Evolutionary conservation across 2,329 filamentous ascomycete species (phyloP).

Genomic region (Claviceps pusilla): DNA sequence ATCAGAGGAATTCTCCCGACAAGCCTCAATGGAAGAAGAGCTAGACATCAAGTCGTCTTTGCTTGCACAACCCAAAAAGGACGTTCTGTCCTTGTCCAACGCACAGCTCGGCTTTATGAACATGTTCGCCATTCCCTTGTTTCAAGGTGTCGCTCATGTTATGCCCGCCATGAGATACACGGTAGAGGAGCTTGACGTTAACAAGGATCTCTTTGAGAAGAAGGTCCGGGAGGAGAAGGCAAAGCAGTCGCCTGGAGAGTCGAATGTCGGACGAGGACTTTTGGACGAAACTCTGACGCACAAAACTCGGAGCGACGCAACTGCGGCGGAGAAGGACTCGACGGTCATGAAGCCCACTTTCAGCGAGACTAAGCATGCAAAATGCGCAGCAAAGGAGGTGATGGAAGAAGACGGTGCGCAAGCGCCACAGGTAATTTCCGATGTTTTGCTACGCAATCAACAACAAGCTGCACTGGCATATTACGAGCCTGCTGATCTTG

Average conservation of each 20-base stretch:
- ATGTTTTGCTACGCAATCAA: slow-evolving; percentile 11
- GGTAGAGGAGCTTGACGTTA: slow-evolving; percentile 64
- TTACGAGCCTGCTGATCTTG: slow-evolving; percentile 4
- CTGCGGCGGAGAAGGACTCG: slow-evolving; percentile 15
- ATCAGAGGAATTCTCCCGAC: slow-evolving; percentile 89
- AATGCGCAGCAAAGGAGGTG: slow-evolving; percentile 8
- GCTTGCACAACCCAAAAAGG: slow-evolving; percentile 70
- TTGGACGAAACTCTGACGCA: slow-evolving; percentile 30
- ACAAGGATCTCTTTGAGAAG: slow-evolving; percentile 58
- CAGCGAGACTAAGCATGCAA: slow-evolving; percentile 8
- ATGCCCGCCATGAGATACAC: slow-evolving; percentile 75
- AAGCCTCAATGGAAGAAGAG: slow-evolving; percentile 81
- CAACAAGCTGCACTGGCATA: slow-evolving; percentile 8
- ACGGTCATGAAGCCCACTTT: slow-evolving; percentile 9
- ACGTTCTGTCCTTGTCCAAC: slow-evolving; percentile 66
- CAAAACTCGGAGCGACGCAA: slow-evolving; percentile 26
- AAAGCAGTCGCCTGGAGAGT: slow-evolving; percentile 23
- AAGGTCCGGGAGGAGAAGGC: slow-evolving; percentile 50
- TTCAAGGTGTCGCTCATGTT: slow-evolving; percentile 73
- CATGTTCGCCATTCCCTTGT: slow-evolving; percentile 82
- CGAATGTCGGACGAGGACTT: slow-evolving; percentile 20
- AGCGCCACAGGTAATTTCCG: slow-evolving; percentile 11
- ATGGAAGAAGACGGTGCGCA: slow-evolving; percentile 9
- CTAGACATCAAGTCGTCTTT: slow-evolving; percentile 78
- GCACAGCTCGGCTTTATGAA: slow-evolving; percentile 95